phyloP scores from a whole-genome alignment of 2,329 filamentous ascomycete species.

The Penicillium sp. region DNA sequence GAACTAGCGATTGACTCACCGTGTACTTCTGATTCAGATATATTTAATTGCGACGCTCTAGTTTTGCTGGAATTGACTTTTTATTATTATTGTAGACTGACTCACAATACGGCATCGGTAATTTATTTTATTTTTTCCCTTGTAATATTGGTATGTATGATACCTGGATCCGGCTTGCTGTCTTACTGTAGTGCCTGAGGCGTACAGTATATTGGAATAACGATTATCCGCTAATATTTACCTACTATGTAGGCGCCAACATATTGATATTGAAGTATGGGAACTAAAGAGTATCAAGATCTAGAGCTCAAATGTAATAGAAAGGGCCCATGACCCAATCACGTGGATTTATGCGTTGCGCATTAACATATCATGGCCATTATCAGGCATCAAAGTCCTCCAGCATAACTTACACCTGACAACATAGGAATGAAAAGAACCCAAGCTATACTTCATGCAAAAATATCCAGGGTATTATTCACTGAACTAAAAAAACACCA shows the following conservation, averaged over 20 bases:
- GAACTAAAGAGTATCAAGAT: too few species aligned
- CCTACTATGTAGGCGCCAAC: neutral
- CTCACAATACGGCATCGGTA: neutral
- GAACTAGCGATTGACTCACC: neutral
- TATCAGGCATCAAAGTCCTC: neutral
- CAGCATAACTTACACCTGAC: neutral
- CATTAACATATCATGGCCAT: neutral
- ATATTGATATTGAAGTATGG: neutral
- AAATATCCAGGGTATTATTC: slow-evolving; percentile 8
- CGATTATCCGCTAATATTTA: neutral
- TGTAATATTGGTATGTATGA: neutral
- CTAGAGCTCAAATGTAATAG: neutral
- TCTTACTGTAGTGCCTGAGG: neutral
- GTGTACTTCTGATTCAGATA: neutral
- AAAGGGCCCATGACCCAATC: neutral
- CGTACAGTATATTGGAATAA: neutral
- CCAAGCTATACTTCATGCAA: neutral
- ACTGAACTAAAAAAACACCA: slow-evolving; percentile 1
- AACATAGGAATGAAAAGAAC: neutral
- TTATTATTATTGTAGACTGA: neutral
- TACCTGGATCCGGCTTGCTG: neutral
- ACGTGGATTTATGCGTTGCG: neutral
- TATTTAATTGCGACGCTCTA: neutral
- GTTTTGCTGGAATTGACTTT: neutral
- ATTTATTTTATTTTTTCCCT: neutral